phyloP scores from a whole-genome alignment of 306 rosid genomes.

The Quercus engelmannii region DNA sequence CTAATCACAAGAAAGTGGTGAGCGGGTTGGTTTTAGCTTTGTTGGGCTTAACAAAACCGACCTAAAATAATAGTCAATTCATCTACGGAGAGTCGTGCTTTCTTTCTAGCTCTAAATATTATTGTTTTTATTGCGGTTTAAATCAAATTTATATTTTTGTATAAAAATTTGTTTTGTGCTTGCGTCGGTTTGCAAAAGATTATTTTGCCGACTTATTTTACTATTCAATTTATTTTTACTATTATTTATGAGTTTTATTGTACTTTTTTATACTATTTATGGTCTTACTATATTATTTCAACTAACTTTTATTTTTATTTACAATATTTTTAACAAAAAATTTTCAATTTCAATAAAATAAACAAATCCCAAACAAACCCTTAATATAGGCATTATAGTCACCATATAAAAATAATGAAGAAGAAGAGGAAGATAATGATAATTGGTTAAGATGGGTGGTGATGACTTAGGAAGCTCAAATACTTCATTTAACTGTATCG shows the following conservation, averaged over 20 bases:
- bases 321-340: fast-evolving
- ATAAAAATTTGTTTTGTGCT: background rate
- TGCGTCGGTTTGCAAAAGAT: too few relatives aligned
- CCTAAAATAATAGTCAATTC: background rate
- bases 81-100: background rate
- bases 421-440: too few relatives aligned
- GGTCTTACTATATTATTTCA: too few relatives aligned
- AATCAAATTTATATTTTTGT: background rate
- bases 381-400: too few relatives aligned
- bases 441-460: too few relatives aligned
- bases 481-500: too few relatives aligned
- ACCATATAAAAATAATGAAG: too few relatives aligned
- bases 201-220: too few relatives aligned
- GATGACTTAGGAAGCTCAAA: too few relatives aligned
- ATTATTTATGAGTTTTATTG: fast-evolving
- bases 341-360: too few relatives aligned
- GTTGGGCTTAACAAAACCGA: conserved; percentile 7
- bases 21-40: background rate
- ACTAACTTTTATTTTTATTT: fast-evolving
- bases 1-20: background rate
- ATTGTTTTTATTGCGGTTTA: background rate
- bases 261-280: too few relatives aligned
- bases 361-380: fast-evolving
- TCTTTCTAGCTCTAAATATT: background rate
- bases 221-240: too few relatives aligned